Conservation (phyloP, 768 basidiomycete genomes). For the Serpula lacrymans region DNA sequence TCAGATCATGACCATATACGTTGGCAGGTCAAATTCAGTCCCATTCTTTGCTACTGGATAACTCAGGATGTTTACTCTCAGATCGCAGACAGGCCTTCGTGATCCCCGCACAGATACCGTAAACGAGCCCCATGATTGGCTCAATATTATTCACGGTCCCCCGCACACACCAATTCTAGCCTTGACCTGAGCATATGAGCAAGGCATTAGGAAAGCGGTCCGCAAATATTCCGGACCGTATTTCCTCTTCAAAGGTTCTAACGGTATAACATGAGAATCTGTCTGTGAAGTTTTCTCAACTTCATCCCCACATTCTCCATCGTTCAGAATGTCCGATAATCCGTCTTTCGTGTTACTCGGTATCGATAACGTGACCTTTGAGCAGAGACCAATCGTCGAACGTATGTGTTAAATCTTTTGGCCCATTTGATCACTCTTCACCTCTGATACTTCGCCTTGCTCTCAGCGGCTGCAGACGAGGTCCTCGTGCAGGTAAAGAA, state of each 20-base stretch:
- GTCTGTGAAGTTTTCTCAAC: too few relatives aligned
- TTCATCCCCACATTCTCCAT: conserved; percentile 7
- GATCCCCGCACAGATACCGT: too few relatives aligned
- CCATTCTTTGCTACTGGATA: too few relatives aligned
- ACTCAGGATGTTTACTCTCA: too few relatives aligned
- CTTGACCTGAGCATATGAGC: neutral
- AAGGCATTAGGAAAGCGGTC: too few relatives aligned
- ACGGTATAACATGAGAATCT: too few relatives aligned
- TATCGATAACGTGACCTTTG: conserved; percentile 66
- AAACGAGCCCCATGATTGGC: too few relatives aligned
- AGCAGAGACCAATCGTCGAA: conserved; percentile 72
- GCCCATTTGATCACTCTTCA: conserved; percentile 1
- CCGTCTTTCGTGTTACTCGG: conserved; percentile 74
- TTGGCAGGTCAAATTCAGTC: too few relatives aligned
- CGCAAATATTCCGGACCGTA: too few relatives aligned
- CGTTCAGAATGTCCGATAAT: conserved; percentile 61
- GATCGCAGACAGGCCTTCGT: too few relatives aligned
- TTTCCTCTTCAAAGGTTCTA: neutral
- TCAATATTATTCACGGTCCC: neutral
- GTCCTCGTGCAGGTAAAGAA: conserved; percentile 90
- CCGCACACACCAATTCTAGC: neutral
- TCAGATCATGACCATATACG: too few relatives aligned
- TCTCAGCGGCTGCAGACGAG: conserved; percentile 62
- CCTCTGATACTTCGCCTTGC: conserved; percentile 6
- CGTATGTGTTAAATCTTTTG: conserved; percentile 35